Evolutionary conservation across 2,329 filamentous ascomycete species (phyloP).

Genomic region (Aspergillus intermedius): DNA sequence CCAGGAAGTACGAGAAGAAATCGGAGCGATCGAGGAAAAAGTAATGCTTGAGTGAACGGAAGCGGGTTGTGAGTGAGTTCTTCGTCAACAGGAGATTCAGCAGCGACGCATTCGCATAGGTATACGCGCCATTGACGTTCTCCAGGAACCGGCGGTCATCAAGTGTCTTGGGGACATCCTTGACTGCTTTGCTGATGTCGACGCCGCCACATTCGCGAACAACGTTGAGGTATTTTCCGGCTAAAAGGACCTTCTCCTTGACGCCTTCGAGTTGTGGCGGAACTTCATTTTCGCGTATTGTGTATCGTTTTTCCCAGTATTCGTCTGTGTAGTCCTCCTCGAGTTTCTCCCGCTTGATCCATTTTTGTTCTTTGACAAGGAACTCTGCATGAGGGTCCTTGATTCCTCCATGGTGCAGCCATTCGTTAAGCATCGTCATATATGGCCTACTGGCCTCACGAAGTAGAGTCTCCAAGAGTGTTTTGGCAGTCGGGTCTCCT

Average conservation of each 20-base stretch:
- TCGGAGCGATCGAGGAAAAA: constrained; percentile 98
- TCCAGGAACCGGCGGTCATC: constrained; percentile 88
- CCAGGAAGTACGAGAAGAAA: constrained; percentile 96
- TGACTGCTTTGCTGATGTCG: constrained; percentile 80
- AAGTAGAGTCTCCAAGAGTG: constrained; percentile 72
- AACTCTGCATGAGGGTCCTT: constrained; percentile 92
- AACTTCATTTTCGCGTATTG: constrained; percentile 82
- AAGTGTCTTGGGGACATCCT: constrained; percentile 84
- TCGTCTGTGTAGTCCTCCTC: constrained; percentile 98
- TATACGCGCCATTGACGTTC: constrained; percentile 92
- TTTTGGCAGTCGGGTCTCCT: constrained; percentile 81
- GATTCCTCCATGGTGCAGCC: constrained; percentile 93
- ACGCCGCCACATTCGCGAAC: constrained; percentile 95
- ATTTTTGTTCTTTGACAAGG: constrained; percentile 90
- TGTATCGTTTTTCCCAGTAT: constrained; percentile 98
- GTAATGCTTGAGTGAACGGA: constrained; percentile 93
- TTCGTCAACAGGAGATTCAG: constrained; percentile 87
- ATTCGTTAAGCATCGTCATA: constrained; percentile 97
- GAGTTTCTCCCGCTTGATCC: constrained; percentile 80
- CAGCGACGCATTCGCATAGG: constrained; percentile 88
- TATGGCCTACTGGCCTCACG: constrained; percentile 88
- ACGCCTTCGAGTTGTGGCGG: constrained; percentile 86
- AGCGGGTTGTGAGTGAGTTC: constrained; percentile 77
- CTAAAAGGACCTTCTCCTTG: constrained; percentile 88
- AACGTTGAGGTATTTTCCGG: constrained; percentile 96